These are phyloP conservation scores for Botrytis deweyae DNA, from an alignment of 2,329 filamentous ascomycete species.

Conservation along the genomic window DNA sequence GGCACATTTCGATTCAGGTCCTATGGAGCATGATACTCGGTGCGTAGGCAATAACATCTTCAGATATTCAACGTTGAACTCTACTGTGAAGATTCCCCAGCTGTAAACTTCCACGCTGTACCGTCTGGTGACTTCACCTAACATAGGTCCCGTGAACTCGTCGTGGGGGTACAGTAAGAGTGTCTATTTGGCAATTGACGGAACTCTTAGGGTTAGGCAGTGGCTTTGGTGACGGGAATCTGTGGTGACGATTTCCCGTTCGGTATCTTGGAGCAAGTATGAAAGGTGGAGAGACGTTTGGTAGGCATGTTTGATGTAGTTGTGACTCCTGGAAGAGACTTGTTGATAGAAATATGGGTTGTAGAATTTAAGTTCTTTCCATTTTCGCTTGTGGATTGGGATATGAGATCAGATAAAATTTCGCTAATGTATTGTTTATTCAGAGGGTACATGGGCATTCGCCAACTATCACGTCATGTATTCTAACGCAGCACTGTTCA, in stretches of 20 bases:
- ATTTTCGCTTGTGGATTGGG: not conserved
- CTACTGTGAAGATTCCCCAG: not conserved
- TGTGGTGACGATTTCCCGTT: not conserved
- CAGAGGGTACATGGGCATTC: not conserved
- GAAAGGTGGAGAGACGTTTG: not conserved
- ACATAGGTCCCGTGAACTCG: not conserved
- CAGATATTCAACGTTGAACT: not conserved
- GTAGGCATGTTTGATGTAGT: not conserved
- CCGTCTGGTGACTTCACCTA: not conserved
- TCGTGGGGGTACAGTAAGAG: not conserved
- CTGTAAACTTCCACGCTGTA: not conserved
- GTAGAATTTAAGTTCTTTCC: not conserved
- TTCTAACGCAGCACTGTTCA: not conserved
- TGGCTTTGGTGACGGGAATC: too few relatives aligned
- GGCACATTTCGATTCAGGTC: not conserved
- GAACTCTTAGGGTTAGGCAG: too few relatives aligned
- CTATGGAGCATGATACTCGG: not conserved
- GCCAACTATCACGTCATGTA: not conserved
- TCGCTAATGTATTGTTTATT: not conserved
- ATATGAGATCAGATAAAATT: fast-evolving
- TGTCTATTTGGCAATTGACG: not conserved
- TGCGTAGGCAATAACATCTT: not conserved
- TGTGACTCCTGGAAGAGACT: not conserved
- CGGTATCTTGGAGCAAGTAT: not conserved
- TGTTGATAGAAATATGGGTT: not conserved